Evolutionary conservation across 192 early-diverging fungal genomes (phyloP), one percentile per base, ranked within the genome.

Genomic region (Mortierella claussenii): DNA sequence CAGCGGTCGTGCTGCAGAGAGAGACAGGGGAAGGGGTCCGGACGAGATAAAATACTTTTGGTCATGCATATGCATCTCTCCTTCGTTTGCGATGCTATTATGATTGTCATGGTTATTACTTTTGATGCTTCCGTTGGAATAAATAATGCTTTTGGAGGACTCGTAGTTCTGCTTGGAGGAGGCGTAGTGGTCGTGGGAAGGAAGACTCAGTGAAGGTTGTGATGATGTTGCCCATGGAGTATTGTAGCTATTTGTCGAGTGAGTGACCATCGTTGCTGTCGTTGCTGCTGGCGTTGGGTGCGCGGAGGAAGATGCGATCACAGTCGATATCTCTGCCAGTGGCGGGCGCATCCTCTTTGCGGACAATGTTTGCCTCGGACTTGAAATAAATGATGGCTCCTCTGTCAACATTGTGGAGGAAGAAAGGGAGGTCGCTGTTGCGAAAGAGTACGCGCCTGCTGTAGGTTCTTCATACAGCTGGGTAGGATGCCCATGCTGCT

Each of bases 331-430:
- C 28, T 75, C 70, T 51, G 63, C 49, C 20, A 65, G 27, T 13
- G 62, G 63, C 36, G 62, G 70, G 31, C 70, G 70, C 57, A 60
- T 65, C 4, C 70, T 49, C 36, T 75, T 75, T 24, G 63, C 51
- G 33, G 70, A 65, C 23, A 64, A 47, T 13, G 69, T 53, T 33
- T 43, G 47, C 23, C 20, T 37, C 11, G 42, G 40, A n/a, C n/a
- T n/a, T n/a, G 54, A 21, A 26, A 45, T 20, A 4, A 17, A 23
- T 15, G 31, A 44, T 11, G 33, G 58, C 12, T 20, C 15, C 24
- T 36, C 13, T 21, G 57, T 9, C 0, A 51, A 18, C 0, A 21
- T 26, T 37, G 52, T n/a, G n/a, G n/a, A n/a, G n/a, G n/a, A n/a
- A n/a, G n/a, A n/a, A n/a, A n/a, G n/a, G n/a, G n/a, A 37, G 6